Percentiles rank a stretch among this genome's conserved stretches.
Conservation (phyloP, 306 rosid genomes). For the Gastrolobium bilobum region DNA sequence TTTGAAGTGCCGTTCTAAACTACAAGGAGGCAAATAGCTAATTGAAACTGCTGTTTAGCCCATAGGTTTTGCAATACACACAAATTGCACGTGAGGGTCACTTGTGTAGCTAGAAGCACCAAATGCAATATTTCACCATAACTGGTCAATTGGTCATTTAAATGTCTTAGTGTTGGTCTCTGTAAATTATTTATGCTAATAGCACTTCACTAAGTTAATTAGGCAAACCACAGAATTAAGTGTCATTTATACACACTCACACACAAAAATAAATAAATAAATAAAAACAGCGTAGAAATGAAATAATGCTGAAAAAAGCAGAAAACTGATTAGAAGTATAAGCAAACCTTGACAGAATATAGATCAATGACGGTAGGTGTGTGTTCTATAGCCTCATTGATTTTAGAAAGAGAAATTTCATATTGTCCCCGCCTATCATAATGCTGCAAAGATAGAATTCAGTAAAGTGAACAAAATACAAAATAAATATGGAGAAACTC, state of each 20-base stretch:
- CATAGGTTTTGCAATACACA: neutral
- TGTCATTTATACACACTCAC: conserved; percentile 8
- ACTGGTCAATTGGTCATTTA: neutral
- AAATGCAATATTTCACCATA: neutral
- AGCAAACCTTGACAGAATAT: conserved; percentile 88
- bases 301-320: conserved; percentile 31
- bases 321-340: conserved; percentile 15
- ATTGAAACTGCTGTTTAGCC: neutral
- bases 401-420: conserved; percentile 83
- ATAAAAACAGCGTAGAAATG: conserved; percentile 29
- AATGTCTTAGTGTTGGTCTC: neutral
- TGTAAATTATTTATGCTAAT: neutral
- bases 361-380: conserved; percentile 99
- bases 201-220: conserved; percentile 25
- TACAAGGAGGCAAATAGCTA: conserved; percentile 4
- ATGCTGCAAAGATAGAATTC: conserved; percentile 75
- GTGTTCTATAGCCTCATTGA: conserved; percentile 89
- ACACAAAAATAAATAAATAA: neutral
- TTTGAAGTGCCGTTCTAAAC: conserved; percentile 4
- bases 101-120: neutral
- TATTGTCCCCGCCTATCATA: conserved; percentile 88
- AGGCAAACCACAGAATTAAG: conserved; percentile 22
- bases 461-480: neutral
- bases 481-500: neutral
- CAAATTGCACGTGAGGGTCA: neutral